Conservation (phyloP, 1,284 basidiomycete genomes). For the Marasmius sp. region DNA sequence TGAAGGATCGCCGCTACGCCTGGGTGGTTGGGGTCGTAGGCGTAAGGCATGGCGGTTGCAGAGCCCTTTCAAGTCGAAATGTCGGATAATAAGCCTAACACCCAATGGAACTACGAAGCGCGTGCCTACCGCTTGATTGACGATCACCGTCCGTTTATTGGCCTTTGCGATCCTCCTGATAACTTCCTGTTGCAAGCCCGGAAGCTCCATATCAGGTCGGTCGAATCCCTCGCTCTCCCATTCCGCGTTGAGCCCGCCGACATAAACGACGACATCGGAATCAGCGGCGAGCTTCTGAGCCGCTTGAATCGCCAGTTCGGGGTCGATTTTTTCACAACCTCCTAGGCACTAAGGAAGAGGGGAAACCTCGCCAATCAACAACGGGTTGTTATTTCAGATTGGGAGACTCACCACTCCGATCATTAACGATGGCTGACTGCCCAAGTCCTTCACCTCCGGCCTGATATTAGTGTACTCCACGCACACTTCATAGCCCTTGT, state of each 20-base stretch:
- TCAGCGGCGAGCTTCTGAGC: slow-evolving; percentile 58
- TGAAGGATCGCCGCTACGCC: slow-evolving; percentile 54
- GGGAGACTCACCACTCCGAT: slow-evolving; percentile 56
- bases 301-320: slow-evolving; percentile 53
- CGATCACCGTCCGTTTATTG: slow-evolving; percentile 66
- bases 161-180: slow-evolving; percentile 56
- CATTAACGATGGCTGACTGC: slow-evolving; percentile 64
- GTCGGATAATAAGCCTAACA: neutral
- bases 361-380: neutral
- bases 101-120: neutral
- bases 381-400: neutral
- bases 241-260: slow-evolving; percentile 65
- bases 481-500: slow-evolving; percentile 46
- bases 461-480: slow-evolving; percentile 66
- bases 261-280: slow-evolving; percentile 59
- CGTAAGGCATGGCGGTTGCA: slow-evolving; percentile 68
- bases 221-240: slow-evolving; percentile 76
- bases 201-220: slow-evolving; percentile 55
- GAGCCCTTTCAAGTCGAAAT: slow-evolving; percentile 46
- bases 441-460: slow-evolving; percentile 42
- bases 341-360: slow-evolving; percentile 50
- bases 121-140: slow-evolving; percentile 60
- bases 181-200: slow-evolving; percentile 62
- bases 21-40: slow-evolving; percentile 26
- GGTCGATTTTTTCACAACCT: slow-evolving; percentile 61